Evolutionary conservation across 768 basidiomycete genomes (phyloP).

Genomic region (Harrya chromipes): DNA sequence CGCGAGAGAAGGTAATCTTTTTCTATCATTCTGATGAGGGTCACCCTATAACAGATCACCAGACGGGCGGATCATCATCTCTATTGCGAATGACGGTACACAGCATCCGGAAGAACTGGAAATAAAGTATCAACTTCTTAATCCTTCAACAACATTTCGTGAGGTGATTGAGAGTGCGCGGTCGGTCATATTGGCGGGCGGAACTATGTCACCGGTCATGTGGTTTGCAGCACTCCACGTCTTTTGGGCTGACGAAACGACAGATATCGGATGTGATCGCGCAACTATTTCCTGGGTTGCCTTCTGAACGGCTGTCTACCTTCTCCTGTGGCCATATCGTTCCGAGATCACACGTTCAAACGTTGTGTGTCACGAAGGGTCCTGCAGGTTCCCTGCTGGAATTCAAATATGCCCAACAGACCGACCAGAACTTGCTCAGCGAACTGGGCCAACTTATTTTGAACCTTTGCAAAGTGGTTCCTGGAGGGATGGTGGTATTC

Average conservation of each 20-base stretch:
- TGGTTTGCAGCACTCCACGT: conserved; percentile 6
- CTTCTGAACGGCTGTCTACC: conserved; percentile 58
- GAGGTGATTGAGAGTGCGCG: conserved; percentile 81
- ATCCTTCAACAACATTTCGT: conserved; percentile 82
- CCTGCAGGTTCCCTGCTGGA: conserved; percentile 71
- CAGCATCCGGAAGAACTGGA: conserved; percentile 47
- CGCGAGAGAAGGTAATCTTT: conserved; percentile 59
- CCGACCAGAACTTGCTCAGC: conserved; percentile 59
- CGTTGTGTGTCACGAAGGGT: conserved; percentile 70
- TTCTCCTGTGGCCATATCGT: conserved; percentile 95
- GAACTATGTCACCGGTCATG: conserved; percentile 97
- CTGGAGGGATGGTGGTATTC: conserved; percentile 90
- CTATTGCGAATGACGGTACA: conserved; percentile 37
- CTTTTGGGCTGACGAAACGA: conserved; percentile 2
- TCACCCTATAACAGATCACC: background rate
- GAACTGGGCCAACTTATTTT: conserved; percentile 82
- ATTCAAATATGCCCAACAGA: conserved; percentile 78
- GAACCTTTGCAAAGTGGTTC: conserved; percentile 77
- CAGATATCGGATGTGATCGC: conserved; percentile 85
- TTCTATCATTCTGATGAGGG: background rate
- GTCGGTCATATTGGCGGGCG: conserved; percentile 89
- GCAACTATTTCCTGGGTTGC: conserved; percentile 74
- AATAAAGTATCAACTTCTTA: conserved; percentile 88
- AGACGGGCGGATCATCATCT: conserved; percentile 79
- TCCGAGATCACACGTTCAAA: conserved; percentile 71